Base-by-base conservation (phyloP, 1,139 yeast genomes). In the Taphrina confusa region DNA sequence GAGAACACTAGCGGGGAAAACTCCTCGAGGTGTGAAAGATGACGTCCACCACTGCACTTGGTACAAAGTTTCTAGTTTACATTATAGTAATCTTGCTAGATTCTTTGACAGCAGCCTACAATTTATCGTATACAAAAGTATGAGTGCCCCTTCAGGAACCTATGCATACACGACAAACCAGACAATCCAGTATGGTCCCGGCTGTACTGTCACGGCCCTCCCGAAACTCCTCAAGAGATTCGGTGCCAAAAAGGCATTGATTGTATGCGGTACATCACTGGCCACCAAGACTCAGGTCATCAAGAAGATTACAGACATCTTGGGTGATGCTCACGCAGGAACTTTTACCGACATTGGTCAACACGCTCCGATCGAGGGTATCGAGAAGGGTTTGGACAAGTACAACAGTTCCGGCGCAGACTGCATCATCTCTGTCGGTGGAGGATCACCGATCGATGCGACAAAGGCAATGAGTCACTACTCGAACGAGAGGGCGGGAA, bases 221-320 rank as follows among this genome's bases (percentile, higher is more conserved):
- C 58, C 58, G 23, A 46, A 45, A 23, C 44, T 54, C 8, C 40
- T 54, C 1, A 22, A 30, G 11, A 18, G 33, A 28, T 46, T 54
- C 28, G 40, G 44, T 11, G 54, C 28, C n/a, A 36, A 18, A n/a
- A 46, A 47, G 27, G 60, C 55, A n/a, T 47, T 46, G 36, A 46
- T 56, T 66, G 87, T 87, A 28, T 87, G 82, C 46, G 55, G 57
- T 34, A 34, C 61, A 46, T 49, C 57, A 14, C 44, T 60, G 31
- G 44, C 40, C 12, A 55, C 49, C 16, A 61, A 61, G 47, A 58
- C 56, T 9, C 30, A 28, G 27, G 60, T 56, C 44, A 54, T 56
- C 23, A 20, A 11, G 9, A 12, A 11, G n/a, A 42, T 59, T 42
- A 36, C 34, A 23, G 39, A 18, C n/a, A 34, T 56, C 8, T 40